These are phyloP conservation scores for Clonostachys rhizophaga DNA, from an alignment of 2,329 filamentous ascomycete species.

Conservation along the genomic window DNA sequence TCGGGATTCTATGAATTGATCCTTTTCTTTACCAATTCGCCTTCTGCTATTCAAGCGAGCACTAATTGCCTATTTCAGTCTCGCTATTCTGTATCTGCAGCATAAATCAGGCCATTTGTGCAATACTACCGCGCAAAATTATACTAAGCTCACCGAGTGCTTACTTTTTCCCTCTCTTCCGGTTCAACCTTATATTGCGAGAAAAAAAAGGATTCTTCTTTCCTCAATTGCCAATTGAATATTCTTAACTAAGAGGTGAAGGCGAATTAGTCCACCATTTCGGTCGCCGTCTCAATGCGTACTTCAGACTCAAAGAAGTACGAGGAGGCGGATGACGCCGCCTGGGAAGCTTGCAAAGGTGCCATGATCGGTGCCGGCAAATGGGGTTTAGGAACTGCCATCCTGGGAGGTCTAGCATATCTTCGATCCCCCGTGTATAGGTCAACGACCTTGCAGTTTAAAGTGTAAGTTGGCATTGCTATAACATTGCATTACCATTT, in stretches of 20 bases:
- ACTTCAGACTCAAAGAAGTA: conserved; percentile 54
- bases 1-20: too few relatives aligned
- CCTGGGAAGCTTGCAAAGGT: conserved; percentile 67
- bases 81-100: too few relatives aligned
- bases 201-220: too few relatives aligned
- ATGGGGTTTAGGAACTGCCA: conserved; percentile 64
- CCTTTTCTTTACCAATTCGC: too few relatives aligned
- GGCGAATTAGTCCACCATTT: background rate
- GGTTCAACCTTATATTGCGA: too few relatives aligned
- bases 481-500: background rate
- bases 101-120: too few relatives aligned
- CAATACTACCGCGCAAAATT: too few relatives aligned
- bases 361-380: conserved; percentile 63
- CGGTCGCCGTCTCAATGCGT: conserved; percentile 26
- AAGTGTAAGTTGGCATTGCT: conserved; percentile 52
- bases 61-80: too few relatives aligned
- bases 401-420: conserved; percentile 59
- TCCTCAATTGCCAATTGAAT: too few relatives aligned
- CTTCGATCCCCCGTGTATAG: conserved; percentile 67
- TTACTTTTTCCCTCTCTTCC: too few relatives aligned
- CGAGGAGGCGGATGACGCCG: conserved; percentile 64
- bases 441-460: conserved; percentile 69
- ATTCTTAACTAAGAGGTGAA: background rate
- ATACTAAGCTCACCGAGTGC: too few relatives aligned
- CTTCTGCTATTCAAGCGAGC: too few relatives aligned